Conservation (phyloP, 2,329 filamentous ascomycete species). For the Cladophialophora carrionii region DNA sequence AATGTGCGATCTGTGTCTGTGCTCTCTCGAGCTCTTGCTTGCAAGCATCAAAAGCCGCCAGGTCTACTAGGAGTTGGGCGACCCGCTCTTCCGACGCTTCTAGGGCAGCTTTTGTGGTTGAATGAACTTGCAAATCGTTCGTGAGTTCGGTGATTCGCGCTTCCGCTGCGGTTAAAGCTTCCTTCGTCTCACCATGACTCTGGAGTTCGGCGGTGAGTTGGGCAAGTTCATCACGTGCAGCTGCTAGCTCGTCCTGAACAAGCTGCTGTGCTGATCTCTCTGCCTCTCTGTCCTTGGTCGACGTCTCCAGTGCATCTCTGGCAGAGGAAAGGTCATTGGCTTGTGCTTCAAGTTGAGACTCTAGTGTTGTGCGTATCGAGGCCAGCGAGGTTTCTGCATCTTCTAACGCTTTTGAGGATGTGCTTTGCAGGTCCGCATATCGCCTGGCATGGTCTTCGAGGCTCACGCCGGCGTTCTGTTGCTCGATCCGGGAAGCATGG, state of each 20-base stretch:
- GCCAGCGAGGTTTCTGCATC: constrained; percentile 26
- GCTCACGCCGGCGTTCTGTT: constrained; percentile 25
- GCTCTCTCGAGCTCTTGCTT: constrained; percentile 27
- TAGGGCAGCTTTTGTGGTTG: constrained; percentile 20
- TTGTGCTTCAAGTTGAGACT: constrained; percentile 31
- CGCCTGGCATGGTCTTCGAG: constrained; percentile 28
- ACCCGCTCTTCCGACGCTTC: constrained; percentile 26
- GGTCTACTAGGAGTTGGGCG: constrained; percentile 26
- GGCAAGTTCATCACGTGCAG: constrained; percentile 20
- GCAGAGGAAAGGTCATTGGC: constrained; percentile 21
- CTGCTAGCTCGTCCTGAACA: constrained; percentile 24
- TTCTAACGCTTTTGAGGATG: constrained; percentile 27
- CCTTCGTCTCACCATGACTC: constrained; percentile 15
- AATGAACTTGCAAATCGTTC: constrained; percentile 19
- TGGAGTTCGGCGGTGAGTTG: constrained; percentile 22
- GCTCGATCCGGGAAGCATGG: constrained; percentile 64
- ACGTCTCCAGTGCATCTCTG: constrained; percentile 21
- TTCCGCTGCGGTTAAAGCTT: constrained; percentile 21
- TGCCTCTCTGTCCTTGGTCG: constrained; percentile 23
- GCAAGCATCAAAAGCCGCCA: constrained; percentile 20
- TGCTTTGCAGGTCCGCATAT: constrained; percentile 29
- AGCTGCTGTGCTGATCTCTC: constrained; percentile 20
- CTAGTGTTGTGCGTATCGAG: constrained; percentile 14
- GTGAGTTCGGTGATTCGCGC: constrained; percentile 24
- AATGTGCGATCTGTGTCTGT: constrained; percentile 15